Evolutionary conservation across 306 rosid species (phyloP).

Genomic region (Neltuma alba): DNA sequence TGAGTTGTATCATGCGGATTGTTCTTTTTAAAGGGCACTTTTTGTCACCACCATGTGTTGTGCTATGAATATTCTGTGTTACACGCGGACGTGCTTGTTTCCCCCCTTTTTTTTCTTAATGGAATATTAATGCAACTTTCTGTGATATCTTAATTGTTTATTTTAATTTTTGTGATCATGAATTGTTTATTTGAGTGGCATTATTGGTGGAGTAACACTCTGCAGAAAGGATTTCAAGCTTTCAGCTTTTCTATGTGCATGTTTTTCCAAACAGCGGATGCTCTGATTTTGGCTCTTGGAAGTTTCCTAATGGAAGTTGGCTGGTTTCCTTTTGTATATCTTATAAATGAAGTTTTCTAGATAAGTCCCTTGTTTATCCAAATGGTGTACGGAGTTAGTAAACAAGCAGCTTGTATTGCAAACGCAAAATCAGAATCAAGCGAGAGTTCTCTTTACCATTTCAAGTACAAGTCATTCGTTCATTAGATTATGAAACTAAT

Average conservation of each 20-base stretch:
- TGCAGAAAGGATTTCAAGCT: background rate
- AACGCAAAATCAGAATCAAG: background rate
- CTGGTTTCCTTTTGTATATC: slow-evolving; percentile 15
- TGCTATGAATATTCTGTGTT: background rate
- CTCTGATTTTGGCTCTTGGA: slow-evolving; percentile 27
- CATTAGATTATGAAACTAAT: slow-evolving; percentile 10
- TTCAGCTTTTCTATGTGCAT: slow-evolving; percentile 24
- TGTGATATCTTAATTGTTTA: background rate
- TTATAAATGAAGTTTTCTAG: background rate
- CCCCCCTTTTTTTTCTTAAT: background rate
- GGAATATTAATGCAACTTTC: background rate
- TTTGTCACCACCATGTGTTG: slow-evolving; percentile 2
- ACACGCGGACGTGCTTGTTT: background rate
- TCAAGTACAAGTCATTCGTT: background rate
- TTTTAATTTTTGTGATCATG: background rate
- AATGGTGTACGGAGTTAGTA: background rate
- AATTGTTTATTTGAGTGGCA: slow-evolving; percentile 20
- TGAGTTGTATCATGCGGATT: background rate
- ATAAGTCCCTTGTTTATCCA: slow-evolving; percentile 17
- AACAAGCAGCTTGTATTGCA: background rate
- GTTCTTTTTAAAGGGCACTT: slow-evolving; percentile 2
- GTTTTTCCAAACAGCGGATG: slow-evolving; percentile 36
- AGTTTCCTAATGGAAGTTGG: slow-evolving; percentile 26
- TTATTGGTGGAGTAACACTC: slow-evolving; percentile 28
- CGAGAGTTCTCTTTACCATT: background rate